Percentiles rank a stretch among this genome's conserved stretches.
Evolutionary conservation across 768 basidiomycete genomes (phyloP).

Genomic region (Rhodotorula graminis): DNA sequence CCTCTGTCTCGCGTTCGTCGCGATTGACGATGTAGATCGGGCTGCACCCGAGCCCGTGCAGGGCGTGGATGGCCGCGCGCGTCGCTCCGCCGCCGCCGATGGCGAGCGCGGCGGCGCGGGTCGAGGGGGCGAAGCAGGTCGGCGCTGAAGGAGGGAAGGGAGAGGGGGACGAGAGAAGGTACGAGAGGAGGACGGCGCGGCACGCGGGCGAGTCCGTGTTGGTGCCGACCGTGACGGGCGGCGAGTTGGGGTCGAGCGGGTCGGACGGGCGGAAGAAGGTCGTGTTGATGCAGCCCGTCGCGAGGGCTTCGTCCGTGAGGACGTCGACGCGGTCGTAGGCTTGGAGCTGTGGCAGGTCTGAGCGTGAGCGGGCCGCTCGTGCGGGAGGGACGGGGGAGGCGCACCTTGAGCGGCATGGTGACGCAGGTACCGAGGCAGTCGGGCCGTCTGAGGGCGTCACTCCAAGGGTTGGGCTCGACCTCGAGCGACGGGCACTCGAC

Average conservation of each 20-base stretch:
- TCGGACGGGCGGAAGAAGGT: background rate
- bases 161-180: background rate
- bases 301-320: background rate
- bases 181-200: background rate
- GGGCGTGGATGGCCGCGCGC: background rate
- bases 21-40: slow-evolving; percentile 1
- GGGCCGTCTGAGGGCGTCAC: background rate
- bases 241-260: background rate
- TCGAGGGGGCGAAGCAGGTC: too few species aligned
- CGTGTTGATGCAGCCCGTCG: slow-evolving; percentile 1
- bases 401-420: slow-evolving; percentile 4
- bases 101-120: background rate
- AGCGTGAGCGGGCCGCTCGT: too few species aligned
- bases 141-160: background rate
- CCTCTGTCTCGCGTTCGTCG: background rate
- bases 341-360: background rate
- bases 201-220: slow-evolving; percentile 4
- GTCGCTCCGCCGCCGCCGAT: slow-evolving; percentile 4
- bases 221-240: background rate
- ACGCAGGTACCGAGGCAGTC: background rate
- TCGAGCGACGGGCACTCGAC: slow-evolving; percentile 38
- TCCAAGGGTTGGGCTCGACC: slow-evolving; percentile 35
- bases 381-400: too few species aligned
- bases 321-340: background rate
- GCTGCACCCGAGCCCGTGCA: background rate